Percentiles rank a stretch among this genome's conserved stretches.
Conservation (phyloP, 345 rosid genomes). For the Nephelium lappaceum region DNA sequence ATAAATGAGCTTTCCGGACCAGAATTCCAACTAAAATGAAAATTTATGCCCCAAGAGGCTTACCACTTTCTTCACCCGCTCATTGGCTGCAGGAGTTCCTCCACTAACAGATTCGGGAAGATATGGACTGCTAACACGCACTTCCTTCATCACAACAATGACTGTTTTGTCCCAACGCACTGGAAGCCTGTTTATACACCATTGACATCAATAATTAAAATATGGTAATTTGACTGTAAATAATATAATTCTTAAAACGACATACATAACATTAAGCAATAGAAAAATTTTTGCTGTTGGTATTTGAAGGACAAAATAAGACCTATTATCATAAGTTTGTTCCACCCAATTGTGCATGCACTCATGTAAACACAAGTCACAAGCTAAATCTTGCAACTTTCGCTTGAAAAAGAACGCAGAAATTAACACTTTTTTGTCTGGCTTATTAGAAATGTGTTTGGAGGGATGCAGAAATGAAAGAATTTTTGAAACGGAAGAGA, state of each 20-base stretch:
- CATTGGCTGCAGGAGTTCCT: slow-evolving; percentile 95
- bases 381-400: not conserved
- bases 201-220: slow-evolving; percentile 5
- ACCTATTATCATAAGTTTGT: not conserved
- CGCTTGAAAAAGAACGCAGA: not conserved
- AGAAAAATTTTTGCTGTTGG: not conserved
- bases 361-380: not conserved
- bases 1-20: slow-evolving; percentile 5
- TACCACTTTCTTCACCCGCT: slow-evolving; percentile 98
- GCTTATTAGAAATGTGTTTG: not conserved
- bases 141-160: slow-evolving; percentile 92
- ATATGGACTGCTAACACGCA: slow-evolving; percentile 90
- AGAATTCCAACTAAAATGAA: not conserved
- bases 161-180: slow-evolving; percentile 95
- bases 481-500: not conserved
- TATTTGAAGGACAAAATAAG: not conserved
- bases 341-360: not conserved
- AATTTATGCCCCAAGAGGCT: slow-evolving; percentile 25
- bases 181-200: slow-evolving; percentile 69
- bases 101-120: slow-evolving; percentile 82
- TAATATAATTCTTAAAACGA: not conserved
- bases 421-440: not conserved
- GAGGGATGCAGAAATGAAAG: not conserved
- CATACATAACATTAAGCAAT: not conserved
- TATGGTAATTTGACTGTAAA: not conserved